These are phyloP conservation scores for Debaryomycetaceae sp. DNA, from an alignment of 1,139 yeast genomes.

Conservation along the genomic window DNA sequence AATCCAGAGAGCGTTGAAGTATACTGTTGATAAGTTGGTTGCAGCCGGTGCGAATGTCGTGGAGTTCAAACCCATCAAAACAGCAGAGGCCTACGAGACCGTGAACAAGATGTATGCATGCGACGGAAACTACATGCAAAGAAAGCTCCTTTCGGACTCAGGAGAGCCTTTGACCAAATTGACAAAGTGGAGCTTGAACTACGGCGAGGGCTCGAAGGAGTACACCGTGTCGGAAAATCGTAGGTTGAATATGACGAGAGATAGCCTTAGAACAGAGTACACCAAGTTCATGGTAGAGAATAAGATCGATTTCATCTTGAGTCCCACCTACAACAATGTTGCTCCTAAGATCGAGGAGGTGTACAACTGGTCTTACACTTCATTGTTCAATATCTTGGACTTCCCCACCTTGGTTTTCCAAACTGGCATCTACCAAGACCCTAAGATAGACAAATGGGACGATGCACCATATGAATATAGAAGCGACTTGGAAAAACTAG, in stretches of 20 bases:
- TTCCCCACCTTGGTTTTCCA: constrained; percentile 61
- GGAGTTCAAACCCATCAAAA: constrained; percentile 51
- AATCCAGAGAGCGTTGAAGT: constrained; percentile 34
- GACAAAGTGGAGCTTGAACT: constrained; percentile 56
- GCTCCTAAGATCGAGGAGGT: constrained; percentile 67
- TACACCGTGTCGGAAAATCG: constrained; percentile 45
- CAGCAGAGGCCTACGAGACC: constrained; percentile 48
- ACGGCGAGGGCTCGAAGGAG: constrained; percentile 53
- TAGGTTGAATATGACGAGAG: constrained; percentile 48
- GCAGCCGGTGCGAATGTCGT: constrained; percentile 30
- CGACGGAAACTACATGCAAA: constrained; percentile 60
- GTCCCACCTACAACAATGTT: constrained; percentile 68
- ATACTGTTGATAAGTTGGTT: constrained; percentile 24
- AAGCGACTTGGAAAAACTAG: constrained; percentile 45
- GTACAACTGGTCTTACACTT: constrained; percentile 74
- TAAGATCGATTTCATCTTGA: constrained; percentile 62
- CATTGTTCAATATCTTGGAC: constrained; percentile 64
- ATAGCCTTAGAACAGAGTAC: constrained; percentile 53
- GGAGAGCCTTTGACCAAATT: constrained; percentile 65
- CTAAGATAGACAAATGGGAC: constrained; percentile 38
- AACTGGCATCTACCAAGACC: constrained; percentile 60
- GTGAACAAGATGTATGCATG: constrained; percentile 49
- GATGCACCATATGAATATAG: constrained; percentile 28
- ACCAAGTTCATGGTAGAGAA: constrained; percentile 48
- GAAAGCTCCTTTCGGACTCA: constrained; percentile 47